A percentile compares a stretch with the other conserved stretches of the same genome.
These are phyloP conservation scores for Purshia tridentata DNA, from an alignment of 306 rosid species.

Conservation along the genomic window DNA sequence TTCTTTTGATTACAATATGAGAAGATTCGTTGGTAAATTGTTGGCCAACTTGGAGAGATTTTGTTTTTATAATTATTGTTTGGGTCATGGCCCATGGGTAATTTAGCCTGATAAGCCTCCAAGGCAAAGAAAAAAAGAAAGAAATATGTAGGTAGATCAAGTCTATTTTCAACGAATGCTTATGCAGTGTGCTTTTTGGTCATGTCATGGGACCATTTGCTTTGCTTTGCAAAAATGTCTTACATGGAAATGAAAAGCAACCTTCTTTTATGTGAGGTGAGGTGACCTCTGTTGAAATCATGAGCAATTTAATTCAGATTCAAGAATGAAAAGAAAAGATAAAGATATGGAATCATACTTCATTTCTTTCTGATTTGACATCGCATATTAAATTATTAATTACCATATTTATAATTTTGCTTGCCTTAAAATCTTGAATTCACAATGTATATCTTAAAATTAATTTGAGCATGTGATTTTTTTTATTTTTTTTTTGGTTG, in stretches of 20 bases:
- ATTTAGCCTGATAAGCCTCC: not conserved
- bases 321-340: not conserved
- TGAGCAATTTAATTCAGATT: not conserved
- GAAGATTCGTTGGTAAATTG: no score
- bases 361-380: constrained; percentile 13
- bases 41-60: no score
- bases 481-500: not conserved
- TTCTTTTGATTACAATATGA: not conserved
- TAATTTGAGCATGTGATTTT: no score
- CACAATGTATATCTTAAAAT: not conserved
- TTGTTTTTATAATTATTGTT: no score
- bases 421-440: not conserved
- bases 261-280: constrained; percentile 22
- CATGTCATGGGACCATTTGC: constrained; percentile 13
- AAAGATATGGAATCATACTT: constrained; percentile 22
- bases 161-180: constrained; percentile 41
- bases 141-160: constrained; percentile 38
- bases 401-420: not conserved
- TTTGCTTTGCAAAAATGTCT: constrained; percentile 16
- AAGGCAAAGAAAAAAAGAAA: constrained; percentile 43
- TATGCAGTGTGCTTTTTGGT: constrained; percentile 41
- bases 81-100: no score
- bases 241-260: constrained; percentile 16
- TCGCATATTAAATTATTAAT: not conserved
- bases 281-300: no score